Conservation (phyloP, 169 alveolate species). For the Blepharisma undulans region DNA sequence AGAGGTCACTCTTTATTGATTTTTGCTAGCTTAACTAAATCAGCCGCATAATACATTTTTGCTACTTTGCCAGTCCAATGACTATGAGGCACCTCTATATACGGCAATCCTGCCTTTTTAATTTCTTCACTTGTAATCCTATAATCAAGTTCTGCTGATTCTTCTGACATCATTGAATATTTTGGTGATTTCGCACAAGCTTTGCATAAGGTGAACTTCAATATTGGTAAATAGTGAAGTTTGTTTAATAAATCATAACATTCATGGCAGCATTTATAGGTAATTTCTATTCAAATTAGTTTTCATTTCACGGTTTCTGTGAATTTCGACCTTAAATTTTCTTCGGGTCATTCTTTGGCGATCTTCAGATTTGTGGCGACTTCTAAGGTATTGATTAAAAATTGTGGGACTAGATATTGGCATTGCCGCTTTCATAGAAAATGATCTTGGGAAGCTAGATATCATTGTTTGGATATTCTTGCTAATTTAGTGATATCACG, state of each 20-base stretch:
- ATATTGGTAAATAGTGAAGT: not conserved
- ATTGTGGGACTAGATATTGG: not conserved
- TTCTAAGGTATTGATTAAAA: not conserved
- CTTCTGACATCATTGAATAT: conserved; percentile 14
- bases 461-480: not conserved
- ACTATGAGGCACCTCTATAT: conserved; percentile 9
- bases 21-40: not conserved
- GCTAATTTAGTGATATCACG: not conserved
- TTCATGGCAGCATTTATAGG: not conserved
- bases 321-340: not conserved
- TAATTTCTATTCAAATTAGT: not conserved
- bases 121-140: not conserved
- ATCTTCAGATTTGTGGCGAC: not conserved
- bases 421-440: not conserved
- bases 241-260: not conserved
- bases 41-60: not conserved
- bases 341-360: not conserved
- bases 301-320: not conserved
- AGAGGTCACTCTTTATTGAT: not conserved
- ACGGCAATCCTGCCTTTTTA: not conserved
- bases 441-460: not conserved
- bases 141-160: not conserved
- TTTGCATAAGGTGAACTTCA: not conserved
- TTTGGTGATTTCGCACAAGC: not conserved
- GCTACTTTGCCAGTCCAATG: not conserved